These are phyloP conservation scores for Colletotrichum echinochloae DNA, from an alignment of 2,329 filamentous ascomycete species.

Conservation along the genomic window DNA sequence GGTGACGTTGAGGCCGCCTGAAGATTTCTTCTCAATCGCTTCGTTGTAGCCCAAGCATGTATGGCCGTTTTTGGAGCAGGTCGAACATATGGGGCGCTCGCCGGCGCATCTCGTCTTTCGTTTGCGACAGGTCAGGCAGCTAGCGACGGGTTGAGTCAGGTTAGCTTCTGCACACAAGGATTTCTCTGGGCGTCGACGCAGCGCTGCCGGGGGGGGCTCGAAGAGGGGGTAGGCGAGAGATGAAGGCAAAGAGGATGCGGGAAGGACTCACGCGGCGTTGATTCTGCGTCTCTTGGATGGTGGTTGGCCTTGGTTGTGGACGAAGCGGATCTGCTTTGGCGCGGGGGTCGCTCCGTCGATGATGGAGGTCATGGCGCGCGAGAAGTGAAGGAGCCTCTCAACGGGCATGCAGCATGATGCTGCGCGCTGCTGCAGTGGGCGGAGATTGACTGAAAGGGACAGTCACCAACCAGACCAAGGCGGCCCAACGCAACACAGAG, in stretches of 20 bases:
- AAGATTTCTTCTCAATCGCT: slow-evolving; percentile 57
- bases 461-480: slow-evolving; percentile 5
- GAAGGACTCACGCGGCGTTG: slow-evolving; percentile 76
- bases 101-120: slow-evolving; percentile 82
- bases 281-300: slow-evolving; percentile 83
- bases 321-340: slow-evolving; percentile 78
- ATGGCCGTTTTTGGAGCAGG: slow-evolving; percentile 78
- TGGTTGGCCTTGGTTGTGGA: slow-evolving; percentile 84
- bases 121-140: slow-evolving; percentile 79
- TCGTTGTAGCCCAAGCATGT: slow-evolving; percentile 76
- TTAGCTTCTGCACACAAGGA: slow-evolving; percentile 20
- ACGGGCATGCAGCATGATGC: slow-evolving; percentile 38
- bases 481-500: slow-evolving; percentile 15
- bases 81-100: slow-evolving; percentile 78
- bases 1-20: slow-evolving; percentile 26
- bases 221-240: background rate
- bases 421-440: slow-evolving; percentile 38
- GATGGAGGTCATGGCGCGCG: slow-evolving; percentile 45
- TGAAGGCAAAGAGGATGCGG: background rate
- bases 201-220: background rate
- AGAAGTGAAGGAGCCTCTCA: slow-evolving; percentile 38
- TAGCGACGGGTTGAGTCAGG: slow-evolving; percentile 46
- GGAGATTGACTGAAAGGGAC: slow-evolving; percentile 21
- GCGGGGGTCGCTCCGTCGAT: slow-evolving; percentile 57
- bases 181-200: slow-evolving; percentile 25